A percentile compares a stretch with the other conserved stretches of the same genome.
Conservation (phyloP, 2,329 filamentous ascomycete species). For the Calonectria pseudoturangicola region DNA sequence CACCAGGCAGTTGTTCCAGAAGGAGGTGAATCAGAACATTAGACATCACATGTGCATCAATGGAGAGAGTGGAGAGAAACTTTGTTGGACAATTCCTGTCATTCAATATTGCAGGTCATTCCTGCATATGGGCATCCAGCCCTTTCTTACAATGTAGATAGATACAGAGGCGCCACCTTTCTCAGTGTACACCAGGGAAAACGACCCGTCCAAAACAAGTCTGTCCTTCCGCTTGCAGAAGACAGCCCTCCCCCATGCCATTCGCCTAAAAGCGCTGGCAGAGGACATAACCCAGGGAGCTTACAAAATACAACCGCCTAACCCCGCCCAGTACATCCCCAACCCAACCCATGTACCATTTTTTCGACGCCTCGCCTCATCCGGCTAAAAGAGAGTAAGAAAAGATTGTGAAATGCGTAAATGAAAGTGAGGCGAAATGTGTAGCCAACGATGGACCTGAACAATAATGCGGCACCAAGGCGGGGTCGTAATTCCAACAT, state of each 20-base stretch:
- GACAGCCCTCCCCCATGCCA: conserved; percentile 9
- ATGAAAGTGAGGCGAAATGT: conserved; percentile 22
- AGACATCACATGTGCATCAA: conserved; percentile 11
- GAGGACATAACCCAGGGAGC: conserved; percentile 17
- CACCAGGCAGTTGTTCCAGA: neutral
- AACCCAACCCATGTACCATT: conserved; percentile 32
- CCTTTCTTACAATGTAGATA: conserved; percentile 37
- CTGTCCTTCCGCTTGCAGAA: conserved; percentile 22
- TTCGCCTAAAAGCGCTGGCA: conserved; percentile 23
- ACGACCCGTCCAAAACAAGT: conserved; percentile 18
- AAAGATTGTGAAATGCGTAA: conserved; percentile 22
- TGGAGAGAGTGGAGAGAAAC: neutral
- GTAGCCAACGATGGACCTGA: conserved; percentile 26
- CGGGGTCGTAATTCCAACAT: conserved; percentile 42
- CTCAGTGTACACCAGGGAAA: conserved; percentile 13
- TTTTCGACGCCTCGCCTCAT: conserved; percentile 38
- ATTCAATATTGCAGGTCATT: conserved; percentile 32
- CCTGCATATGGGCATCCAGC: conserved; percentile 30
- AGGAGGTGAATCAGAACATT: neutral
- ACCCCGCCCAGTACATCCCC: conserved; percentile 30
- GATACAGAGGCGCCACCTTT: conserved; percentile 31
- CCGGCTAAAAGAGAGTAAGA: conserved; percentile 26
- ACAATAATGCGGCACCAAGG: conserved; percentile 28
- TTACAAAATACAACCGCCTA: conserved; percentile 35
- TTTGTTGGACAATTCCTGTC: conserved; percentile 33